These are phyloP conservation scores for Poronia punctata DNA, from an alignment of 495 filamentous ascomycete species.

Conservation along the genomic window DNA sequence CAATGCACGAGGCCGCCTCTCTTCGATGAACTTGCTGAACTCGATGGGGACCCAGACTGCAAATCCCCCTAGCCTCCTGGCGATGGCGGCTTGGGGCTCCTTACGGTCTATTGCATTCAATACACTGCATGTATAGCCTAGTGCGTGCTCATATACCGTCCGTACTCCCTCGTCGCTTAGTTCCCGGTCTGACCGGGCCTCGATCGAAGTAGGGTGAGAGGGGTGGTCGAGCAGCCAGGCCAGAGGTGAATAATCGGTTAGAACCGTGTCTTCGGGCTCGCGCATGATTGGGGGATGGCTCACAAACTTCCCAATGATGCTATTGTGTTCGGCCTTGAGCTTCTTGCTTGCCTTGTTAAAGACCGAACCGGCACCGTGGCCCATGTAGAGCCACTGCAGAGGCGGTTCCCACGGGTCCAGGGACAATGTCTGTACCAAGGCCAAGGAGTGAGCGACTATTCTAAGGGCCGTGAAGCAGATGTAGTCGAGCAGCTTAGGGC, in stretches of 20 bases:
- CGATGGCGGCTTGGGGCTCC: conserved; percentile 23
- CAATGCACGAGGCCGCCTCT: conserved; percentile 33
- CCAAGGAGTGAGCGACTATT: conserved; percentile 26
- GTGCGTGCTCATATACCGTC: conserved; percentile 24
- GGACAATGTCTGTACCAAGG: conserved; percentile 23
- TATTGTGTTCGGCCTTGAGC: conserved; percentile 11
- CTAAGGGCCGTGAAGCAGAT: conserved; percentile 24
- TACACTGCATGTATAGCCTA: conserved; percentile 29
- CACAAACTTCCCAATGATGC: conserved; percentile 15
- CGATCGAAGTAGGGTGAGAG: conserved; percentile 10
- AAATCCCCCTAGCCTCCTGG: conserved; percentile 31
- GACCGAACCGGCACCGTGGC: conserved; percentile 20
- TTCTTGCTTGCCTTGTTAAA: conserved; percentile 15
- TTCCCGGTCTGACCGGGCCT: conserved; percentile 22
- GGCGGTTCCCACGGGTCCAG: conserved; percentile 28
- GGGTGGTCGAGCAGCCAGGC: conserved; percentile 27
- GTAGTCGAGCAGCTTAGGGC: conserved; percentile 18
- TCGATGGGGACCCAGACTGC: conserved; percentile 28
- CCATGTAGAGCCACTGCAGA: conserved; percentile 28
- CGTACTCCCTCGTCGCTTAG: conserved; percentile 21
- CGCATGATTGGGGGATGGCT: conserved; percentile 19
- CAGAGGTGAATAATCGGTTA: conserved; percentile 18
- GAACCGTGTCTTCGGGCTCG: conserved; percentile 16
- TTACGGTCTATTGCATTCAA: conserved; percentile 19
- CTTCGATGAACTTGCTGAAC: conserved; percentile 27